Percentiles rank a stretch among this genome's conserved stretches.
Conservation (phyloP, 108 stramenopile species). For the Aurantiochytrium sp. region DNA sequence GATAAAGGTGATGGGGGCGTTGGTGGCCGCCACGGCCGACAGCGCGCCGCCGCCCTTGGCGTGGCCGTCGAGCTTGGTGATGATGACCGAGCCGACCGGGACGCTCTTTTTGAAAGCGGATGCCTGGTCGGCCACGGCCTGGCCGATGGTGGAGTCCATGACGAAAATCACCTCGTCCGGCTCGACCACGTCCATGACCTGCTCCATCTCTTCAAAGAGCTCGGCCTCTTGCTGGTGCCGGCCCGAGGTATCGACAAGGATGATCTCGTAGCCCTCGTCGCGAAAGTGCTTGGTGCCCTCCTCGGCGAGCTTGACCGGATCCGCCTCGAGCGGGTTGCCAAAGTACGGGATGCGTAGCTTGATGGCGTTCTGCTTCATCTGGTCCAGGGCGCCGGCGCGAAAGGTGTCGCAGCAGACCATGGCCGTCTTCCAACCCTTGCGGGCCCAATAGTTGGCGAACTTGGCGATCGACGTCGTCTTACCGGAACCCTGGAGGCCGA, state of each 20-base stretch:
- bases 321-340: constrained; percentile 87
- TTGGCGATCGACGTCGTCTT: constrained; percentile 98
- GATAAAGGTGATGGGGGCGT: constrained; percentile 88
- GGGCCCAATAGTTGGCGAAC: constrained; percentile 87
- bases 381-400: constrained; percentile 96
- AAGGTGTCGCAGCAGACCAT: constrained; percentile 99
- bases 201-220: constrained; percentile 95
- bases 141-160: constrained; percentile 97
- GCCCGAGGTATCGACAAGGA: constrained; percentile 94
- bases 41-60: constrained; percentile 98
- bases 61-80: constrained; percentile 97
- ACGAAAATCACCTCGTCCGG: constrained; percentile 91
- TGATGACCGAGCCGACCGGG: constrained; percentile 84
- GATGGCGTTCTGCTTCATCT: constrained; percentile 96
- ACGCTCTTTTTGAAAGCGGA: constrained; percentile 83
- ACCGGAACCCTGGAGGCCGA: constrained; percentile 93
- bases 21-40: constrained; percentile 88
- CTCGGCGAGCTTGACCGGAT: constrained; percentile 89
- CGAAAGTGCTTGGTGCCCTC: constrained; percentile 87
- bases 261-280: constrained; percentile 84
- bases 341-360: constrained; percentile 90
- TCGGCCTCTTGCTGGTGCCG: constrained; percentile 89
- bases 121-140: constrained; percentile 93
- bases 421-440: constrained; percentile 73
- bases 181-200: constrained; percentile 76